These are phyloP conservation scores for Trichoderma lentiforme DNA, from an alignment of 2,329 filamentous ascomycete genomes.

Conservation along the genomic window DNA sequence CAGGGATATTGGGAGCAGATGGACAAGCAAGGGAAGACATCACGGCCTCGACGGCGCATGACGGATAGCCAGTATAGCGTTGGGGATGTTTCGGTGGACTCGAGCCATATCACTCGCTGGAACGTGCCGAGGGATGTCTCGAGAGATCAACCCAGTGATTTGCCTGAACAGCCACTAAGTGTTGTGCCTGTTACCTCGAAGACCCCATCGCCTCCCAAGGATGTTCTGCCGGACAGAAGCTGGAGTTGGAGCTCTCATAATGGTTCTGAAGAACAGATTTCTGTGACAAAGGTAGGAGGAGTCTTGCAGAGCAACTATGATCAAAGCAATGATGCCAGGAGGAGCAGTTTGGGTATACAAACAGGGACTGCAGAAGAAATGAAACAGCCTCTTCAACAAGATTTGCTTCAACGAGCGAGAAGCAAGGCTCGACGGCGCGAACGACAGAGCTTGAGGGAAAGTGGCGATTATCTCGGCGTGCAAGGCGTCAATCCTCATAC, in stretches of 20 bases:
- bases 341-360: neutral
- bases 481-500: constrained; percentile 58
- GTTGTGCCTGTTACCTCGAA: neutral
- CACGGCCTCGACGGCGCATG: constrained; percentile 6
- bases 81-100: constrained; percentile 24
- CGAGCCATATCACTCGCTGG: constrained; percentile 35
- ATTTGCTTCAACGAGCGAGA: constrained; percentile 29
- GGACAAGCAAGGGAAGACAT: constrained; percentile 13
- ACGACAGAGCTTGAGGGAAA: constrained; percentile 48
- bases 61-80: constrained; percentile 22
- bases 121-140: constrained; percentile 33
- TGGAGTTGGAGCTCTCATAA: constrained; percentile 24
- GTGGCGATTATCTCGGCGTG: constrained; percentile 57
- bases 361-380: neutral
- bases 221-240: constrained; percentile 7
- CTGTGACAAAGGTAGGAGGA: constrained; percentile 9
- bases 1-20: constrained; percentile 30
- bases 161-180: neutral
- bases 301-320: neutral
- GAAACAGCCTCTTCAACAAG: neutral
- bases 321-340: neutral
- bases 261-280: constrained; percentile 7
- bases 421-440: constrained; percentile 35
- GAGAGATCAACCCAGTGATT: neutral
- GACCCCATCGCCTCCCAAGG: neutral